These are phyloP conservation scores for Solanum etuberosum DNA, from an alignment of 257 asterid genomes.

Conservation along the genomic window DNA sequence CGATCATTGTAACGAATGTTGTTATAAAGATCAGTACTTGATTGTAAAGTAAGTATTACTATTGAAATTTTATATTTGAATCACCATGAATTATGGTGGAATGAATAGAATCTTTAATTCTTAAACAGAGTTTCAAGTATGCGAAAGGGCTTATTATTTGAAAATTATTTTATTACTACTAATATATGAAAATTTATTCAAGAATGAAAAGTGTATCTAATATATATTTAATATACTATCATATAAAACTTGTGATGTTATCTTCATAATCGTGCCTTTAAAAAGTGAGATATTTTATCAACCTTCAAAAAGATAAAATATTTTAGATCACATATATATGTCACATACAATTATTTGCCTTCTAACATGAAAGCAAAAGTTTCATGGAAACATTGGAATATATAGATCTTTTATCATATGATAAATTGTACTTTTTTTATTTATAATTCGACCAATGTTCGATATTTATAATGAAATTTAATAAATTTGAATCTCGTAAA, in stretches of 20 bases:
- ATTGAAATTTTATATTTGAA: neutral
- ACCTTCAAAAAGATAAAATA: neutral
- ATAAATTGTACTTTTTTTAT: no score
- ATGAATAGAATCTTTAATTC: neutral
- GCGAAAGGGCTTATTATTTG: neutral
- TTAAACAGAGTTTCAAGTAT: neutral
- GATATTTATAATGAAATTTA: no score
- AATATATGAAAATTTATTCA: neutral
- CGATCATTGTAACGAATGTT: neutral
- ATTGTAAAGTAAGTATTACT: neutral
- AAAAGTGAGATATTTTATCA: no score
- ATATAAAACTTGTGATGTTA: neutral
- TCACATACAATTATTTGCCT: neutral
- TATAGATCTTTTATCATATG: no score
- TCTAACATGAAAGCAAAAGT: neutral
- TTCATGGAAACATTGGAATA: neutral
- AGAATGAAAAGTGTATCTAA: neutral
- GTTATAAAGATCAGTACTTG: neutral
- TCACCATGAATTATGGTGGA: neutral
- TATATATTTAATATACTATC: neutral
- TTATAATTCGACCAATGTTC: no score
- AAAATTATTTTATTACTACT: neutral
- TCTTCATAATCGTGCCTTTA: neutral
- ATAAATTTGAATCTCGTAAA: no score
- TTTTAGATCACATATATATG: neutral